phyloP scores from a whole-genome alignment of 495 filamentous ascomycete species.

The Lentithecium fluviatile region DNA sequence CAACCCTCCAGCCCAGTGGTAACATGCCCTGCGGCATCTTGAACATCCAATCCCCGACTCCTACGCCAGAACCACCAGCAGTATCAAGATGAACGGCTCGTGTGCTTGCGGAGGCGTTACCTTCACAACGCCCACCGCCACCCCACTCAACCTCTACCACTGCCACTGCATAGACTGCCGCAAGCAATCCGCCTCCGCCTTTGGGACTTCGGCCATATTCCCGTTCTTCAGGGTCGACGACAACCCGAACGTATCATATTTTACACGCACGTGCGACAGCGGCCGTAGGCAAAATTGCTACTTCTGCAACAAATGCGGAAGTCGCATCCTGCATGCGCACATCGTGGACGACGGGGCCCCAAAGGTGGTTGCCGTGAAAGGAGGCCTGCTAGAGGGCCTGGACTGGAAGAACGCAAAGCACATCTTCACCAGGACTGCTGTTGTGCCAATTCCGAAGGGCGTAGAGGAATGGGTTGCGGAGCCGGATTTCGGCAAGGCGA shows the following conservation, averaged over 20 bases:
- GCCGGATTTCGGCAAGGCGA: neutral
- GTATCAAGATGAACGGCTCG: constrained; percentile 42
- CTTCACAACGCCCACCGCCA: constrained; percentile 59
- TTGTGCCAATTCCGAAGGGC: constrained; percentile 34
- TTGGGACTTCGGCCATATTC: constrained; percentile 67
- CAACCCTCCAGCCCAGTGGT: too few relatives aligned
- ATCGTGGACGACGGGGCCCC: constrained; percentile 14
- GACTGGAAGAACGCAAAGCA: constrained; percentile 31
- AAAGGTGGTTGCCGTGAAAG: constrained; percentile 32
- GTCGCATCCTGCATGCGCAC: constrained; percentile 25
- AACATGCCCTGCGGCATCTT: too few relatives aligned
- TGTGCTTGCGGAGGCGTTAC: constrained; percentile 63
- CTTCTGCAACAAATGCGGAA: constrained; percentile 35
- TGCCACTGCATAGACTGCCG: constrained; percentile 70
- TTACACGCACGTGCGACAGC: constrained; percentile 24
- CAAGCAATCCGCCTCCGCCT: constrained; percentile 65
- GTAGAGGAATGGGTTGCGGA: constrained; percentile 26
- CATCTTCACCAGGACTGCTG: constrained; percentile 26
- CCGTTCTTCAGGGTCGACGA: constrained; percentile 43
- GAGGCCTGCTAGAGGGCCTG: constrained; percentile 32
- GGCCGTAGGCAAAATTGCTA: constrained; percentile 31
- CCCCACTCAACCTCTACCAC: constrained; percentile 61
- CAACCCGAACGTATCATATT: constrained; percentile 11
- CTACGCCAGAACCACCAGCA: neutral
- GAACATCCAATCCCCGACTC: too few relatives aligned